Base-by-base conservation (phyloP, 345 rosid genomes). In the Eucalyptus sideroxylon region DNA sequence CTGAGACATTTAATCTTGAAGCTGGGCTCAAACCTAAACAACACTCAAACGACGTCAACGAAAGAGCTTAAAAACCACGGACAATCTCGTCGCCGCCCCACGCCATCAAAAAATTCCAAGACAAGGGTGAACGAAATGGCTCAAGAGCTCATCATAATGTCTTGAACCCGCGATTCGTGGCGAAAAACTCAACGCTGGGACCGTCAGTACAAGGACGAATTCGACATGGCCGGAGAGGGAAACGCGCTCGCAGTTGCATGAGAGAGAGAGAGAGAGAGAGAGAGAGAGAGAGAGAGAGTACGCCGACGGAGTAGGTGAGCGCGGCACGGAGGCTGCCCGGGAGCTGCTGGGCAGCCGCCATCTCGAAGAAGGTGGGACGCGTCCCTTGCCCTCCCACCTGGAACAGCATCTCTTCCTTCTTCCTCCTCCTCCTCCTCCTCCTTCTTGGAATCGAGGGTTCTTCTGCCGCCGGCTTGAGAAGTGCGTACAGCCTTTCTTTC, bases 291-390 rank as follows among this genome's bases (percentile, higher is more conserved):
- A 86, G 88, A 45, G 89, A 34, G 91, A 88, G 89, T 94, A 98
- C 99, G 87, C 99, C 99, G 86, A 96, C 90, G 50, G 99, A 98
- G 91, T 98, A 98, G 60, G 99, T 95, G 87, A 98, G 96, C 88
- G 99, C 99, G 45, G 97, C 97, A 4, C 99, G 98, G 88, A 98
- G 97, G 93, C 99, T 98, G 92, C 98, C 94, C 16, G 99, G 99
- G 59, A 98, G 99, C 90, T 98, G 99, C 87, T 98, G 99, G 82
- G 99, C 99, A 7, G 99, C 99, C 87, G 99, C 97, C 99, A 98
- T 98, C 96, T 98, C 99, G 90, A 98, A 98, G 98, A 98, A 97
- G 89, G 99, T 97, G 88, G 99, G 99, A 59, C 99, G 97, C 51
- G 97, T 93, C 91, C 99, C 99, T 89, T 97, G 99, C 87, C 99